phyloP scores from a whole-genome alignment of 768 basidiomycete genomes.

The Tephrocybe sp. region DNA sequence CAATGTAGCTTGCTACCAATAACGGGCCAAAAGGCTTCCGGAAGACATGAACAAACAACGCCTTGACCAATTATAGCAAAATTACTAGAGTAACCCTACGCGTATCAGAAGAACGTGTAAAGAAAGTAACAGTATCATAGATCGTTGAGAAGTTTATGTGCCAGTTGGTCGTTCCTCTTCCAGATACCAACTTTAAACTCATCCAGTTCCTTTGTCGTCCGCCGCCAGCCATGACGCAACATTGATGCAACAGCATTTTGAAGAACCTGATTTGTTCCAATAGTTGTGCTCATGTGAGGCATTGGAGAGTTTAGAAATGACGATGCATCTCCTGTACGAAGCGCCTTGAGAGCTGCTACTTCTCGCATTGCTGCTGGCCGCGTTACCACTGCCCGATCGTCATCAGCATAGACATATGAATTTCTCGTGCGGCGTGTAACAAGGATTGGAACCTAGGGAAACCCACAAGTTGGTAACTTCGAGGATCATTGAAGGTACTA shows the following conservation, averaged over 20 bases:
- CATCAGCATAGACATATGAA: constrained; percentile 37
- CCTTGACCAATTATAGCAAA: neutral
- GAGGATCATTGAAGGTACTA: neutral
- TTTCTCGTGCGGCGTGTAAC: constrained; percentile 36
- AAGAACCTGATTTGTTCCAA: constrained; percentile 17
- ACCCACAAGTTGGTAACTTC: neutral
- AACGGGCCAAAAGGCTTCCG: too few relatives aligned
- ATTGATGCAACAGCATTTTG: constrained; percentile 23
- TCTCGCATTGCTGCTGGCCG: constrained; percentile 40
- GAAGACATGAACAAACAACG: neutral
- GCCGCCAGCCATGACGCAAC: constrained; percentile 30
- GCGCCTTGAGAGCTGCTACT: constrained; percentile 33
- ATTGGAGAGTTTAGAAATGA: constrained; percentile 17
- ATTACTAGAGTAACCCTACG: neutral
- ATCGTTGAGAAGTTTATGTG: constrained; percentile 28
- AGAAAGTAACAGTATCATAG: constrained; percentile 15
- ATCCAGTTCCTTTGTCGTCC: constrained; percentile 21
- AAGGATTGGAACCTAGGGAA: constrained; percentile 35
- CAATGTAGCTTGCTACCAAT: too few relatives aligned
- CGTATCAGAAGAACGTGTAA: neutral
- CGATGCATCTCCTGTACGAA: constrained; percentile 30
- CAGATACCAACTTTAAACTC: constrained; percentile 30
- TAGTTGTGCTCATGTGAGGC: constrained; percentile 12
- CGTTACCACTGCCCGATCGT: constrained; percentile 33
- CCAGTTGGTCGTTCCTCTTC: constrained; percentile 28